Conservation (phyloP, 306 rosid species). For the Cicer chorassanicum region DNA sequence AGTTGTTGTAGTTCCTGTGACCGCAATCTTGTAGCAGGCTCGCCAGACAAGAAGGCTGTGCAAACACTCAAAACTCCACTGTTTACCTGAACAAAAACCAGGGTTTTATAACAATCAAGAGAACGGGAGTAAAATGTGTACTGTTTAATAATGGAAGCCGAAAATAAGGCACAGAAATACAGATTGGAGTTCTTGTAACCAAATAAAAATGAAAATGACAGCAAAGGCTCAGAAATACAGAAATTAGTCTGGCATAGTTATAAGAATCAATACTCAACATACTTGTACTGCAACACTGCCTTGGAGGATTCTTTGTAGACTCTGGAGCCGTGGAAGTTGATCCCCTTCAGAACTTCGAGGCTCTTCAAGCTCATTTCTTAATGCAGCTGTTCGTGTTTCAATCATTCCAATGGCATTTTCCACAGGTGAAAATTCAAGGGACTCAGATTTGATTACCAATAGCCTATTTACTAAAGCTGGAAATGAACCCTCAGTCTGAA, state of each 20-base stretch:
- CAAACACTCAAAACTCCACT: constrained; percentile 97
- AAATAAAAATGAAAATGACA: not conserved
- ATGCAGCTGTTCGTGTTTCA: constrained; percentile 95
- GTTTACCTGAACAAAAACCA: constrained; percentile 70
- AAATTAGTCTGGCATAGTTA: constrained; percentile 18
- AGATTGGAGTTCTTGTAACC: constrained; percentile 3
- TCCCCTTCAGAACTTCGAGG: constrained; percentile 99
- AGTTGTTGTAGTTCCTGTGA: constrained; percentile 98
- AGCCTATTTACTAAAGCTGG: constrained; percentile 98
- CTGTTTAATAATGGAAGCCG: not conserved
- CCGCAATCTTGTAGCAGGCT: constrained; percentile 93
- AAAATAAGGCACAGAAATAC: not conserved
- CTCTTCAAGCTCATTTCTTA: constrained; percentile 98
- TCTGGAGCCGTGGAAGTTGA: constrained; percentile 96
- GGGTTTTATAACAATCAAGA: constrained; percentile 26
- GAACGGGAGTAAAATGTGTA: not conserved
- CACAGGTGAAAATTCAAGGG: constrained; percentile 95
- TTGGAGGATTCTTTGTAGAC: constrained; percentile 96
- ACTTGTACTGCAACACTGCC: constrained; percentile 99
- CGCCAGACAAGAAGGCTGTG: constrained; percentile 97
- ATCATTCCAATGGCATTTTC: constrained; percentile 99
- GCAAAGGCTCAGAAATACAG: not conserved
- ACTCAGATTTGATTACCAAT: constrained; percentile 83
- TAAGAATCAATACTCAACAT: constrained; percentile 34
- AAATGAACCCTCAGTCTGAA: constrained; percentile 95